Conservation (phyloP, 495 filamentous ascomycete genomes). For the Cercophora scortea region DNA sequence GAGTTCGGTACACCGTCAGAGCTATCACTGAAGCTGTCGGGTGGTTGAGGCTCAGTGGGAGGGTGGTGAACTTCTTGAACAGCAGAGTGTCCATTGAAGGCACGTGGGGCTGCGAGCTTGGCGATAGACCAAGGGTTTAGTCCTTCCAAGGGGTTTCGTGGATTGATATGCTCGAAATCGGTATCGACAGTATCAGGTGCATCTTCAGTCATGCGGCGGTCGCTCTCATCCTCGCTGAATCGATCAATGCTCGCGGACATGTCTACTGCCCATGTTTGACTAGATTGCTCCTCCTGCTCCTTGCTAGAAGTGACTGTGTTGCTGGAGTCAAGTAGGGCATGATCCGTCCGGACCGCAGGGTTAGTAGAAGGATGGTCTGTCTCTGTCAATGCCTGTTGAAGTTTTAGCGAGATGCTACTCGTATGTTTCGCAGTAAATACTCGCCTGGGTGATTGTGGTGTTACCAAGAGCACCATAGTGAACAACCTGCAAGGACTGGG, state of each 20-base stretch:
- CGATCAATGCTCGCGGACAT: constrained; percentile 7
- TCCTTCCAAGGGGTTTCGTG: constrained; percentile 3
- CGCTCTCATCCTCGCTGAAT: constrained; percentile 6
- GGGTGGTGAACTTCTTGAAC: neutral
- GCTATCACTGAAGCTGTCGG: neutral
- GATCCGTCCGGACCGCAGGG: neutral
- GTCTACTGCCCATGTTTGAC: constrained; percentile 13
- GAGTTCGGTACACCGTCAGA: neutral
- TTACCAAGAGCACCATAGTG: too few species aligned
- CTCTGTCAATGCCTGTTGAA: neutral
- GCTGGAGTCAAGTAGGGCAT: neutral
- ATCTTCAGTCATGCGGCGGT: neutral
- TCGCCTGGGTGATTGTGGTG: too few species aligned
- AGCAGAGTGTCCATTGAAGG: neutral
- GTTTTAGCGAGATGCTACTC: too few species aligned
- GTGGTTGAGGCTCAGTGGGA: neutral
- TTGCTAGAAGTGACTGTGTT: neutral
- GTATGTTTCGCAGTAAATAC: too few species aligned
- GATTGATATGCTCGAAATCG: neutral
- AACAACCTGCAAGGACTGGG: too few species aligned
- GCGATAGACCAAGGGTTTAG: constrained; percentile 24
- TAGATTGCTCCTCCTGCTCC: neutral
- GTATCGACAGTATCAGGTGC: neutral
- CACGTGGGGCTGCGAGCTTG: neutral
- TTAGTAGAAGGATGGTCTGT: neutral